These are phyloP conservation scores for Verticillium dahliae DNA, from an alignment of 2,329 filamentous ascomycete species.

Conservation along the genomic window DNA sequence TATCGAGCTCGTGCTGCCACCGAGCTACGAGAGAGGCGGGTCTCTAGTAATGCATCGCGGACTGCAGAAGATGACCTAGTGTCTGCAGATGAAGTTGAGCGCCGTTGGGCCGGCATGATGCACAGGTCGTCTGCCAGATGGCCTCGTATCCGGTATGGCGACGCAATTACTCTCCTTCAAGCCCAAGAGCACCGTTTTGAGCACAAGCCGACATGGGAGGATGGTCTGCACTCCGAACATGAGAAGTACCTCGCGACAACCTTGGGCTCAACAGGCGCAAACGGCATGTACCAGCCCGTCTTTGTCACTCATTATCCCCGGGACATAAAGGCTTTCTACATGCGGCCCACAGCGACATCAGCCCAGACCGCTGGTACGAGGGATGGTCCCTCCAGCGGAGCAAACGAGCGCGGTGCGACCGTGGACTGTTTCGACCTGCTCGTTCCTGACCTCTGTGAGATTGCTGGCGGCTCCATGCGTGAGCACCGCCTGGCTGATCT, in stretches of 20 bases:
- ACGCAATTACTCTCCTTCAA: constrained; percentile 66
- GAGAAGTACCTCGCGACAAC: constrained; percentile 76
- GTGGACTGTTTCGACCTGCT: constrained; percentile 89
- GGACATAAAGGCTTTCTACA: constrained; percentile 82
- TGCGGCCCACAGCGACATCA: constrained; percentile 30
- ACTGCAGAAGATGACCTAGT: constrained; percentile 28
- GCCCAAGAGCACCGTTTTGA: constrained; percentile 57
- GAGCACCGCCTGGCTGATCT: constrained; percentile 69
- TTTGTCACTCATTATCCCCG: constrained; percentile 94
- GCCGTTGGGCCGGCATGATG: constrained; percentile 67
- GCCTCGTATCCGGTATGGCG: constrained; percentile 76
- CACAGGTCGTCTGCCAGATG: constrained; percentile 42
- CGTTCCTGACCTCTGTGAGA: constrained; percentile 77
- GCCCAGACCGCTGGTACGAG: not conserved
- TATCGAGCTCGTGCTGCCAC: constrained; percentile 31
- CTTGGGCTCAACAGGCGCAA: constrained; percentile 45
- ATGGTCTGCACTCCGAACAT: constrained; percentile 81
- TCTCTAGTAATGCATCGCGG: constrained; percentile 9
- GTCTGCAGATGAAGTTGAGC: constrained; percentile 44
- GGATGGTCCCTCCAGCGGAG: not conserved
- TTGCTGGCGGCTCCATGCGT: constrained; percentile 83
- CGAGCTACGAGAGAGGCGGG: constrained; percentile 29
- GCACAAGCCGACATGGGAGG: constrained; percentile 62
- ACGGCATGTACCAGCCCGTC: constrained; percentile 54
- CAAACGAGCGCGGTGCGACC: constrained; percentile 36